phyloP scores from a whole-genome alignment of 1,284 basidiomycete species.

The Apiotrichum brassicae region DNA sequence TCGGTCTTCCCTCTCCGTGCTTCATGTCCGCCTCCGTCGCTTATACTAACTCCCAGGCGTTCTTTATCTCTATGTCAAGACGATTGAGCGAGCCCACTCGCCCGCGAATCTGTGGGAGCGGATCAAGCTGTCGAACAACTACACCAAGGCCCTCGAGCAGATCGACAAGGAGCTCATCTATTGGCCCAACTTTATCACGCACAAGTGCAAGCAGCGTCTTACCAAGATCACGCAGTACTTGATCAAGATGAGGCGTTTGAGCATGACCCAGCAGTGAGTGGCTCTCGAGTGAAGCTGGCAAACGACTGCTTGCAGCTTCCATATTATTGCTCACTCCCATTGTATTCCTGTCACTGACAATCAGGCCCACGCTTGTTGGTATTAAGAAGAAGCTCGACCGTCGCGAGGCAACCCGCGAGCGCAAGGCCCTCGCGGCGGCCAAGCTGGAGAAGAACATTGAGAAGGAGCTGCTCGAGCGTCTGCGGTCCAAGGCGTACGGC shows the following conservation, averaged over 20 bases:
- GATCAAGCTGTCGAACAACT: constrained; percentile 88
- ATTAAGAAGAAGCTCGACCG: constrained; percentile 97
- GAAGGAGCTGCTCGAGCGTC: constrained; percentile 88
- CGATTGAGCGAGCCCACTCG: constrained; percentile 91
- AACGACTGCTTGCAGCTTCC: too few relatives aligned
- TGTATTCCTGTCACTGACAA: too few relatives aligned
- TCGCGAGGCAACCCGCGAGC: constrained; percentile 86
- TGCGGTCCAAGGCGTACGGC: constrained; percentile 95
- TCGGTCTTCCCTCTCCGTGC: too few relatives aligned
- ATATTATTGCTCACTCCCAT: too few relatives aligned
- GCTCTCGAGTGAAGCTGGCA: background rate
- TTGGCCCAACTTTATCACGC: constrained; percentile 95
- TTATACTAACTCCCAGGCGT: constrained; percentile 58
- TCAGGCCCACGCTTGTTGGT: constrained; percentile 85
- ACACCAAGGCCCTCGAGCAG: constrained; percentile 91
- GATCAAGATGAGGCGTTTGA: constrained; percentile 92
- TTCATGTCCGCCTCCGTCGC: too few relatives aligned
- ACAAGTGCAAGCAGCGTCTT: constrained; percentile 98
- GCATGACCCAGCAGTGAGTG: constrained; percentile 77
- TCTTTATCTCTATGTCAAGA: constrained; percentile 96
- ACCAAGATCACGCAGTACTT: constrained; percentile 99
- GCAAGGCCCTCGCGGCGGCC: constrained; percentile 90
- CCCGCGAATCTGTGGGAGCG: constrained; percentile 97
- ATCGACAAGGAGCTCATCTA: constrained; percentile 92
- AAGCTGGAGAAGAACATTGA: constrained; percentile 93